A percentile compares a stretch with the other conserved stretches of the same genome.
Evolutionary conservation across 306 rosid species (phyloP).

Genomic region (Trichosanthes cucumerina): DNA sequence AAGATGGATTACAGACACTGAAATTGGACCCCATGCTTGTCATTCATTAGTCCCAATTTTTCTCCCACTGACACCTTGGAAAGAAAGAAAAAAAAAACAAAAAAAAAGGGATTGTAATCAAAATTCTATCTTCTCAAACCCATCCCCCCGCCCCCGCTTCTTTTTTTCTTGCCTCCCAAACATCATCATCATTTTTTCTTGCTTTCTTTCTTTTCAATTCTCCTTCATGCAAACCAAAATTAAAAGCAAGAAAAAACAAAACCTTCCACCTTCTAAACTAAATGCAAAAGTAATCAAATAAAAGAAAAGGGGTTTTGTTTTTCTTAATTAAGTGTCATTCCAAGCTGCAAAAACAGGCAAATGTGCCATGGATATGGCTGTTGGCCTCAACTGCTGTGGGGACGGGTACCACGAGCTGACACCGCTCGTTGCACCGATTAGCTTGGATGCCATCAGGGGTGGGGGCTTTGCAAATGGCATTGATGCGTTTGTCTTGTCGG

Average conservation of each 20-base stretch:
- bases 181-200: background rate
- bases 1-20: conserved; percentile 1
- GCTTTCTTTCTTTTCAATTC: conserved; percentile 2
- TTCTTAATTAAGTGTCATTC: conserved; percentile 19
- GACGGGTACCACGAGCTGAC: conserved; percentile 44
- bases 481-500: background rate
- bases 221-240: conserved; percentile 5
- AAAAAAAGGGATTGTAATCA: background rate
- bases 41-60: background rate
- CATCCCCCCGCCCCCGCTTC: background rate
- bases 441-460: background rate
- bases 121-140: conserved; percentile 3
- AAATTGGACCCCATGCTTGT: background rate
- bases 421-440: conserved; percentile 10
- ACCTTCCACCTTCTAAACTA: background rate
- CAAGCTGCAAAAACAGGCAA: conserved; percentile 74
- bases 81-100: background rate
- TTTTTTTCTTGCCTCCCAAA: background rate
- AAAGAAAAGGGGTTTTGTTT: background rate
- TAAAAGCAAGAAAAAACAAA: background rate
- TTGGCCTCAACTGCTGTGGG: conserved; percentile 40
- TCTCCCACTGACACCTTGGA: background rate
- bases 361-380: conserved; percentile 44
- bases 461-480: background rate
- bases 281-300: background rate